These are phyloP conservation scores for Gymnopilus dilepis DNA, from an alignment of 768 basidiomycete species.

Conservation along the genomic window DNA sequence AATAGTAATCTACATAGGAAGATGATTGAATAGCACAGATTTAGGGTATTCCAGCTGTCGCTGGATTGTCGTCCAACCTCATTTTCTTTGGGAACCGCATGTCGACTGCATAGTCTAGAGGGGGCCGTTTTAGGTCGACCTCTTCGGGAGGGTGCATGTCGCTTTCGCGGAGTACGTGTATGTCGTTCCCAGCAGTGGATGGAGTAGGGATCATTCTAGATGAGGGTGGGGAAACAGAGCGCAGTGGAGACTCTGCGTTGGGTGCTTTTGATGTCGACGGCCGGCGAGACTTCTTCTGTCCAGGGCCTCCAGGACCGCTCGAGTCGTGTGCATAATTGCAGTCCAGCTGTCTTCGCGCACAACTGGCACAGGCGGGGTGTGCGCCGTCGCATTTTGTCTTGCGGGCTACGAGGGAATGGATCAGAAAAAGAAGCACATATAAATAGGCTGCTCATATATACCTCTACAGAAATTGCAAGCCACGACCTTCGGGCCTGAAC, in stretches of 20 bases:
- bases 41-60: slow-evolving; percentile 60
- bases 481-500: slow-evolving; percentile 83
- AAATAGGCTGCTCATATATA: slow-evolving; percentile 41
- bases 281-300: slow-evolving; percentile 55
- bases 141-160: slow-evolving; percentile 51
- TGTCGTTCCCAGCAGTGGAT: slow-evolving; percentile 40
- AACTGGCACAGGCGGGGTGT: slow-evolving; percentile 86
- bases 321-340: slow-evolving; percentile 85
- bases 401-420: slow-evolving; percentile 57
- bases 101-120: slow-evolving; percentile 57
- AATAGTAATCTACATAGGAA: slow-evolving; percentile 42
- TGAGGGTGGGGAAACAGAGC: slow-evolving; percentile 61
- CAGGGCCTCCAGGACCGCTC: slow-evolving; percentile 36
- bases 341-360: slow-evolving; percentile 72
- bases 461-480: slow-evolving; percentile 91
- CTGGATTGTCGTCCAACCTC: slow-evolving; percentile 61
- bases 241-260: slow-evolving; percentile 43
- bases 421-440: background rate
- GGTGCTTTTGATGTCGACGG: slow-evolving; percentile 56
- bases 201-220: slow-evolving; percentile 60
- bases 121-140: slow-evolving; percentile 62
- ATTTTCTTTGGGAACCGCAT: slow-evolving; percentile 71
- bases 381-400: slow-evolving; percentile 90
- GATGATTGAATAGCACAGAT: slow-evolving; percentile 26
- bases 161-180: slow-evolving; percentile 45